Base-by-base conservation (phyloP, 106 monocot genomes). In the Dioscorea alata region DNA sequence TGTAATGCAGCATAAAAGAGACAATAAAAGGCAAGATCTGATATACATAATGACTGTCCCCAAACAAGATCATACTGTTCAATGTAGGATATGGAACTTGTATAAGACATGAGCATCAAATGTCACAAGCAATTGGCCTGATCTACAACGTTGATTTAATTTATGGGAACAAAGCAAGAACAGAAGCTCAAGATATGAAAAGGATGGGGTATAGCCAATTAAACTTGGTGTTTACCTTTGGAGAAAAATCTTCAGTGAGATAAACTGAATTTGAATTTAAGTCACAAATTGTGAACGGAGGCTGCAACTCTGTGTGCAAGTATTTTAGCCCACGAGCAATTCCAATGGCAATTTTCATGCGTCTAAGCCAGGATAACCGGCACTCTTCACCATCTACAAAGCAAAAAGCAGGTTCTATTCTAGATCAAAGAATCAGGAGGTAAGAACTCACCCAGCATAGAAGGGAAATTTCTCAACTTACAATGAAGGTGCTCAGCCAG, bases 201-300 rank as follows among this genome's bases (percentile, higher is more conserved):
- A 16, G 0, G 12, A 16, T 66, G 49, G 1, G n/a, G 20, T 13
- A 21, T n/a, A 22, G 18, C 2, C 16, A 22, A 21, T 19, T 12
- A 48, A n/a, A 0, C 4, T 8, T 21, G 19, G n/a, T 48, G 14
- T 13, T 48, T 81, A 97, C 97, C 92, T 97, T 97, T 21, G 97
- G 97, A 76, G 92, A 87, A 73, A 97, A 97, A 73, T 97, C 92
- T 76, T 97, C 97, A 60, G 89, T 92, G 28, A 97, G 89, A 79
- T 92, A 87, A 23, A 92, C 81, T 18, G 86, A 59, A 77, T 73
- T 85, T 17, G 97, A 92, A 42, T 84, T 86, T 65, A 97, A 73
- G 25, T 85, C 87, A 34, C 86, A 79, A 57, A 97, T 66, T 60
- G 82, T 79, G 63, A 89, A 89, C 2, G 97, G 86, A 76, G 97